Conservation (phyloP, 78 protist species). For the Chrysochromulina parva region DNA sequence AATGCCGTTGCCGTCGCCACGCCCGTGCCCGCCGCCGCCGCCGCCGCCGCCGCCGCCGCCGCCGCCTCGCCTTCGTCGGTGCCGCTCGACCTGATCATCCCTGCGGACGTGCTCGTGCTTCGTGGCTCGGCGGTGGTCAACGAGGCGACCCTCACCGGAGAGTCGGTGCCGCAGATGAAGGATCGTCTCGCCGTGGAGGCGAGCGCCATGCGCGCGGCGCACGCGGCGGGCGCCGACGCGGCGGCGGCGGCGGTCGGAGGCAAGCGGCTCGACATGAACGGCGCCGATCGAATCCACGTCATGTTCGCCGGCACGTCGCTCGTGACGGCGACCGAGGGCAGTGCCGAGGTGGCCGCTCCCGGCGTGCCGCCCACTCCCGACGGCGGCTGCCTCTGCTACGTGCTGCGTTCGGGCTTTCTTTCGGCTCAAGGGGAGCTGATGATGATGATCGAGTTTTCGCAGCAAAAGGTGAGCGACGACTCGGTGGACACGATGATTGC, state of each 20-base stretch:
- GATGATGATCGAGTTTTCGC: conserved; percentile 57
- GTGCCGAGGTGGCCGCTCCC: background rate
- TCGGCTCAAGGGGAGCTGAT: conserved; percentile 54
- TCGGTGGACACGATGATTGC: conserved; percentile 25
- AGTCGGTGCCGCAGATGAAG: conserved; percentile 67
- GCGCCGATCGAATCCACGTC: conserved; percentile 28
- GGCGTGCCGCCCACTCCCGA: conserved; percentile 36
- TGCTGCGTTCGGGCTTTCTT: conserved; percentile 89
- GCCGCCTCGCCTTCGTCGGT: background rate
- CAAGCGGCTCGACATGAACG: background rate
- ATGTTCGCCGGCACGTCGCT: conserved; percentile 47
- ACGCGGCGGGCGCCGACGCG: background rate
- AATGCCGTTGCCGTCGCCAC: background rate
- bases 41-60: background rate
- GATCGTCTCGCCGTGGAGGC: background rate
- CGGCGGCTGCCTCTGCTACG: conserved; percentile 63
- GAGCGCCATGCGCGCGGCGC: background rate
- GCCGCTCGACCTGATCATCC: background rate
- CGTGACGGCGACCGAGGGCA: background rate
- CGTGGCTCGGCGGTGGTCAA: conserved; percentile 47
- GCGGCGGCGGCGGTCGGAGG: too few species aligned
- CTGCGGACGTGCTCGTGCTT: conserved; percentile 43
- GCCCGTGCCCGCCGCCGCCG: background rate
- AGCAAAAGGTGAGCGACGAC: conserved; percentile 35
- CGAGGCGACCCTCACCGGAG: conserved; percentile 57